These are phyloP conservation scores for Tetraselmis chui DNA, from an alignment of 139 green algal genomes.

Conservation along the genomic window DNA sequence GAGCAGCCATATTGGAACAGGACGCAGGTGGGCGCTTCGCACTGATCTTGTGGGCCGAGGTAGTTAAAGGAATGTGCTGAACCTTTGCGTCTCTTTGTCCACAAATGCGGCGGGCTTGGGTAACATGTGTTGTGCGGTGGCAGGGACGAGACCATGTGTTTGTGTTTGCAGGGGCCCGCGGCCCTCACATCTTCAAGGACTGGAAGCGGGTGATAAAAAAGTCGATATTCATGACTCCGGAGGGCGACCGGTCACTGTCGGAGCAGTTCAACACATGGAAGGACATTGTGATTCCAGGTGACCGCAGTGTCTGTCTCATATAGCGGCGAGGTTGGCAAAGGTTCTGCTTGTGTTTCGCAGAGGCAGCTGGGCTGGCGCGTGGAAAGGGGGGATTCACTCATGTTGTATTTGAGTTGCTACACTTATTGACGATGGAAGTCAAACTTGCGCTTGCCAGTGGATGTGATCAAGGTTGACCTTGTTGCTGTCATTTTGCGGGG, in stretches of 20 bases:
- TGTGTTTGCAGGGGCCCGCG: slow-evolving; percentile 15
- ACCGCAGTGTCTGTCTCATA: background rate
- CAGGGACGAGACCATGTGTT: slow-evolving; percentile 26
- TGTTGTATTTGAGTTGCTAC: too few relatives aligned
- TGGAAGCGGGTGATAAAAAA: slow-evolving; percentile 25
- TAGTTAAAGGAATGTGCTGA: too few relatives aligned
- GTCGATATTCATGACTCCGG: slow-evolving; percentile 24
- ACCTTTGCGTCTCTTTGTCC: too few relatives aligned
- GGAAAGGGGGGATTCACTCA: background rate
- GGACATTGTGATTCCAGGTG: slow-evolving; percentile 19
- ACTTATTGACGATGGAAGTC: too few relatives aligned
- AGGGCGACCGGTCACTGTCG: slow-evolving; percentile 17
- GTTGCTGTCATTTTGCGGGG: too few relatives aligned
- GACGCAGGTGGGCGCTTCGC: background rate
- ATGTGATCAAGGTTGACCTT: background rate
- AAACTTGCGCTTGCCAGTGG: background rate
- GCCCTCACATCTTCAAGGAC: slow-evolving; percentile 27
- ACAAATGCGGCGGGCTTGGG: too few relatives aligned
- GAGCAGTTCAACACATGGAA: slow-evolving; percentile 29
- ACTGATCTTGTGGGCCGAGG: too few relatives aligned
- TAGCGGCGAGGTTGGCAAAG: background rate
- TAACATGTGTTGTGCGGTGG: too few relatives aligned
- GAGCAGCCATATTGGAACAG: slow-evolving; percentile 25
- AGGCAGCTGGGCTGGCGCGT: too few relatives aligned
- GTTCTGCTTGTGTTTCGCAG: too few relatives aligned